Conservation (phyloP, 768 basidiomycete genomes). For the Gelatoporia subvermispora region DNA sequence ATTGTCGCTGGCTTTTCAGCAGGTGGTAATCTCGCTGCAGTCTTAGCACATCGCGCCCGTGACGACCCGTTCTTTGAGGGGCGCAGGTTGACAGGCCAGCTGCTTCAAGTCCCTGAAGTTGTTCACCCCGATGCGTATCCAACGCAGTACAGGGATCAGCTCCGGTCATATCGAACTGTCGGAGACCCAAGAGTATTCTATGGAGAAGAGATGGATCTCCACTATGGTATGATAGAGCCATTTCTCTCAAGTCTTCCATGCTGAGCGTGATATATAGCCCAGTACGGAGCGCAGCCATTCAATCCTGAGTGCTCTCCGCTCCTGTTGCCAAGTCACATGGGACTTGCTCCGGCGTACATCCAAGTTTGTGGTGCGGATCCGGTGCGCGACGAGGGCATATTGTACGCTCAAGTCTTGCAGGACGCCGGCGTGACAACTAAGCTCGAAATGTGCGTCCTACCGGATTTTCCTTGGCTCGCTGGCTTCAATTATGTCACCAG, state of each 20-base stretch:
- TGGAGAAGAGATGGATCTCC: no score
- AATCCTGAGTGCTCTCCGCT: constrained; percentile 16
- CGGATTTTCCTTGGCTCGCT: no score
- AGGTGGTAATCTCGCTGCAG: constrained; percentile 20
- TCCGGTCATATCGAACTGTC: not conserved
- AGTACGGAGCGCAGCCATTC: constrained; percentile 1
- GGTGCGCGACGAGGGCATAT: constrained; percentile 24
- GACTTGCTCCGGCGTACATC: constrained; percentile 19
- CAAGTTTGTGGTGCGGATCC: constrained; percentile 22
- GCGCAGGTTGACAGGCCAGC: constrained; percentile 18
- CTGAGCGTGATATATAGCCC: not conserved
- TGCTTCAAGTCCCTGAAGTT: constrained; percentile 10
- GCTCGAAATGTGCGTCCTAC: constrained; percentile 13
- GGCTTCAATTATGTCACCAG: constrained; percentile 8
- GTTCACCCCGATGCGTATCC: constrained; percentile 3
- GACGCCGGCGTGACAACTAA: constrained; percentile 19
- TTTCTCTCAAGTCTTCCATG: no score
- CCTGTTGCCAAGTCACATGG: constrained; percentile 14
- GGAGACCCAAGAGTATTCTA: no score
- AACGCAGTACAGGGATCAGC: not conserved
- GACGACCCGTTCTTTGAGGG: constrained; percentile 21
- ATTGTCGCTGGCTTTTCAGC: constrained; percentile 22
- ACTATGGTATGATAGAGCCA: no score
- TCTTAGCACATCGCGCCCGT: constrained; percentile 18
- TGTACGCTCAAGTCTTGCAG: constrained; percentile 20